phyloP scores from a whole-genome alignment of 139 green algal species.

The Chlamydomonas sp. region DNA sequence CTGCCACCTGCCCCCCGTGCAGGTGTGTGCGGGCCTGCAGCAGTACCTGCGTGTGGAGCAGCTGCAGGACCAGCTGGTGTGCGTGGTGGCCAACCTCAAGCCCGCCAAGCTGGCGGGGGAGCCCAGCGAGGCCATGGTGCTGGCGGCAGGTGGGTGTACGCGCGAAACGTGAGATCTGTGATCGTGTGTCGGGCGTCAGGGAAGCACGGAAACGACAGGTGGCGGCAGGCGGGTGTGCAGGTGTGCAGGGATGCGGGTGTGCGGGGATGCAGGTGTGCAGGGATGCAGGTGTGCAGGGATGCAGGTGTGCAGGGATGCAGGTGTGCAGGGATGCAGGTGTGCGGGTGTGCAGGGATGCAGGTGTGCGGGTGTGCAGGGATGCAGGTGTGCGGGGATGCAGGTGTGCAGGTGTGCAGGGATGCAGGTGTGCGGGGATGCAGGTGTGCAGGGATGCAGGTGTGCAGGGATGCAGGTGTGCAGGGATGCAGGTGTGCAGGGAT shows the following conservation, averaged over 20 bases:
- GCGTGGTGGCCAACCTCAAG: slow-evolving; percentile 72
- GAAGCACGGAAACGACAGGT: neutral
- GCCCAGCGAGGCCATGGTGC: slow-evolving; percentile 68
- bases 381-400: too few species aligned
- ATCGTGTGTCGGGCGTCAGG: neutral
- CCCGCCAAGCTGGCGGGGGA: slow-evolving; percentile 66
- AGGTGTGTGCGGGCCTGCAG: slow-evolving; percentile 59
- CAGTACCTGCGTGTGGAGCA: slow-evolving; percentile 48
- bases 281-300: neutral
- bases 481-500: neutral
- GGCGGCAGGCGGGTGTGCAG: neutral
- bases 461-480: neutral
- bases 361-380: neutral
- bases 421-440: neutral
- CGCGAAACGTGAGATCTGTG: too few species aligned
- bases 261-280: neutral
- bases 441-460: neutral
- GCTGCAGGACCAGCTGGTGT: slow-evolving; percentile 50
- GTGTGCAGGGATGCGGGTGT: too few species aligned
- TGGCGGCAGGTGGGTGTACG: slow-evolving; percentile 48
- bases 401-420: neutral
- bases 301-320: neutral
- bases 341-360: neutral
- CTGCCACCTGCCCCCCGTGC: neutral
- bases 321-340: neutral